Percentiles rank a stretch among this genome's conserved stretches.
Evolutionary conservation across 1,139 yeast species (phyloP).

Genomic region (Nakaseomyces nivariensis): DNA sequence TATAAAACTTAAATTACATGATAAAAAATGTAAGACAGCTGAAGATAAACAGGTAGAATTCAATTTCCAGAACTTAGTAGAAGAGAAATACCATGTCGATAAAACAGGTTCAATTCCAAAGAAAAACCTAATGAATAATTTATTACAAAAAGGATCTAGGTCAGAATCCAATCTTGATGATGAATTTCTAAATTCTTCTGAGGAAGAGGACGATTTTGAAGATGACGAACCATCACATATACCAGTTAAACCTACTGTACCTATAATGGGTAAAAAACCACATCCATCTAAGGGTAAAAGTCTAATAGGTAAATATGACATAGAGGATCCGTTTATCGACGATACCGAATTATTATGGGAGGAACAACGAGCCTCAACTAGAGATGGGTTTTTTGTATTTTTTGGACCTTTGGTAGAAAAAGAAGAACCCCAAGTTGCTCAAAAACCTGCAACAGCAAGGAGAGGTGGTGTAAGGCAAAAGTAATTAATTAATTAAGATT

Average conservation of each 20-base stretch:
- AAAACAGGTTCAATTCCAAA: constrained; percentile 65
- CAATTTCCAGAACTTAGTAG: constrained; percentile 71
- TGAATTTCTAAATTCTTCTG: constrained; percentile 10
- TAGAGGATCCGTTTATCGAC: constrained; percentile 92
- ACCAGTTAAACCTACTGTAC: constrained; percentile 19
- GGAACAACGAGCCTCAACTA: constrained; percentile 84
- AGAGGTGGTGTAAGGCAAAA: constrained; percentile 27
- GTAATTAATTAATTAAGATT: neutral
- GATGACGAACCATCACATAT: constrained; percentile 24
- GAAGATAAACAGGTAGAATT: constrained; percentile 66
- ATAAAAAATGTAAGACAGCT: constrained; percentile 38
- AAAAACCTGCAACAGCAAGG: constrained; percentile 35
- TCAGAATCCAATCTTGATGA: constrained; percentile 49
- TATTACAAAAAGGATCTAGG: constrained; percentile 44
- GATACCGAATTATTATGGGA: constrained; percentile 89
- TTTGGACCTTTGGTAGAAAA: constrained; percentile 85
- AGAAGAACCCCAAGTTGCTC: constrained; percentile 36
- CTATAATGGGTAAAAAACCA: constrained; percentile 25
- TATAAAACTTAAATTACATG: constrained; percentile 41
- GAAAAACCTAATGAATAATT: constrained; percentile 44
- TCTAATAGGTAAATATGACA: constrained; percentile 81
- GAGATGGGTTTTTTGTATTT: constrained; percentile 92
- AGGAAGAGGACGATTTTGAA: constrained; percentile 25
- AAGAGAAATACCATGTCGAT: constrained; percentile 41
- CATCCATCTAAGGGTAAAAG: constrained; percentile 45